Evolutionary conservation across 2,329 filamentous ascomycete species (phyloP), one percentile per base, ranked within the genome.

Genomic region (Hortaea sp.): DNA sequence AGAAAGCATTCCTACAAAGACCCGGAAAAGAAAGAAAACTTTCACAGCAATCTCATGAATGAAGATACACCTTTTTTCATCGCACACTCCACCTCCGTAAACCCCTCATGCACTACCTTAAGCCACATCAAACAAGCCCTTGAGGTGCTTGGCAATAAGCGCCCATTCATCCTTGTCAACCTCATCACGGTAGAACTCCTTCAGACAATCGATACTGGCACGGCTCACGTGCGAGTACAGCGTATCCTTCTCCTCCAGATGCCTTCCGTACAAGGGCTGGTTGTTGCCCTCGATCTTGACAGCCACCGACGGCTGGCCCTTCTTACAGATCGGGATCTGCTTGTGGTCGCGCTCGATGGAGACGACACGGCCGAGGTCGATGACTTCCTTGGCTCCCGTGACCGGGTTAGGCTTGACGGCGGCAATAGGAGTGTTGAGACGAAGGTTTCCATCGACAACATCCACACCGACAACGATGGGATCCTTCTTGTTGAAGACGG

Each of bases 301-400:
- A 13, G 92, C 92, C 7, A 98, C 94, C 1, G 88, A 94, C n/a
- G 94, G 92, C 63, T 94, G 86, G 44, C 90, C 90, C 71, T 88
- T 90, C 70, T 98, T 98, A 74, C 88, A 94, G 48, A 95, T 76
- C 7, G 76, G 78, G 55, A 98, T 83, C 53, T 92, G 81, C 73
- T 98, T 98, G 78, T 98, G 92, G 57, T 98, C 94, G 64, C 94
- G 84, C 69, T 98, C 90, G 62, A 98, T 98, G 1, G 85, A 89
- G 42, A 43, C 34, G 86, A 98, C 92, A 85, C 92, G 84, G 49
- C 92, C 92, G 37, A 98, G 67, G 38, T 75, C 76, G 58, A 98
- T 71, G 43, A 95, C 77, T 63, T 97, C 90, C 71, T 92, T 95
- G 44, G 76, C 73, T 31, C 83, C 83, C 0, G 88, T 94, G 12